Conservation (phyloP, 495 filamentous ascomycete genomes). For the Aspergillus sparsus region DNA sequence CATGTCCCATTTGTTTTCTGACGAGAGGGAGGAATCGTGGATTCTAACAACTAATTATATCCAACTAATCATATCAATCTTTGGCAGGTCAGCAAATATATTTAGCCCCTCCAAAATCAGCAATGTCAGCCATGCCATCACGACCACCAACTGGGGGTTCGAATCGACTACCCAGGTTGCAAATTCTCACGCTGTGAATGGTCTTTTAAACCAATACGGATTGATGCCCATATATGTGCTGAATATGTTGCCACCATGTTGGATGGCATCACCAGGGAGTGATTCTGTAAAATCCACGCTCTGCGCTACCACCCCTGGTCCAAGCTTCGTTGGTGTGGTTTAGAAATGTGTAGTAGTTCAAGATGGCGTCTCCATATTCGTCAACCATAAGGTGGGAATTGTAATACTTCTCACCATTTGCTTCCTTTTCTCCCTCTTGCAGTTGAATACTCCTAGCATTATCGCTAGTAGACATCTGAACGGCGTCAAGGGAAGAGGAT, state of each 20-base stretch:
- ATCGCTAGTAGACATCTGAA: background rate
- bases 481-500: no score
- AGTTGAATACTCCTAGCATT: background rate
- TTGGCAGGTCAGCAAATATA: conserved; percentile 58
- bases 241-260: conserved; percentile 57
- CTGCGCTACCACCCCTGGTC: conserved; percentile 72
- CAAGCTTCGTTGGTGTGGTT: conserved; percentile 92
- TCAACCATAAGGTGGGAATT: conserved; percentile 85
- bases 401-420: conserved; percentile 54
- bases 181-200: conserved; percentile 82
- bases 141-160: conserved; percentile 68
- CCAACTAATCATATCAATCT: conserved; percentile 75
- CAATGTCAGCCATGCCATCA: conserved; percentile 90
- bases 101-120: conserved; percentile 46
- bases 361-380: conserved; percentile 65
- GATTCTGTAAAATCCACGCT: conserved; percentile 49
- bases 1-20: conserved; percentile 45
- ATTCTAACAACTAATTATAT: conserved; percentile 70
- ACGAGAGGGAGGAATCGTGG: conserved; percentile 75
- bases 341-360: conserved; percentile 86
- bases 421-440: background rate
- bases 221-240: conserved; percentile 82
- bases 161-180: conserved; percentile 71
- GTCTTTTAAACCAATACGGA: conserved; percentile 75
- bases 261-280: conserved; percentile 12